These are phyloP conservation scores for Penicillium sp. DNA, from an alignment of 2,329 filamentous ascomycete species.

Conservation along the genomic window DNA sequence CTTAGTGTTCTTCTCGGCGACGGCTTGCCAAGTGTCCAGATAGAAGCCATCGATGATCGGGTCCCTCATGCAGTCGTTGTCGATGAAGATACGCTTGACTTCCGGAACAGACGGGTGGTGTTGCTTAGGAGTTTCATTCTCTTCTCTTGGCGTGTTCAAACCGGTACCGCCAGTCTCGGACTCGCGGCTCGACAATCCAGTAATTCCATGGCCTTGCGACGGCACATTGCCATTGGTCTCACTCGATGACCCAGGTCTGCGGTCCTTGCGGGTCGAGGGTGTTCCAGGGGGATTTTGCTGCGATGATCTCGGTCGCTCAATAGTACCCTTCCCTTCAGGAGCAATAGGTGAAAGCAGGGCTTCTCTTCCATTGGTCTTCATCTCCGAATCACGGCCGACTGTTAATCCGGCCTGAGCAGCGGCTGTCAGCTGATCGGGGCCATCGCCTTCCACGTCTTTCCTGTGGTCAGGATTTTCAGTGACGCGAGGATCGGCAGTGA, in stretches of 20 bases:
- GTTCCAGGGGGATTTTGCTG: slow-evolving; percentile 32
- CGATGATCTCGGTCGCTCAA: slow-evolving; percentile 51
- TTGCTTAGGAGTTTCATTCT: slow-evolving; percentile 50
- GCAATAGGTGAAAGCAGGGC: slow-evolving; percentile 65
- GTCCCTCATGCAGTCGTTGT: slow-evolving; percentile 92
- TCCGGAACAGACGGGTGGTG: slow-evolving; percentile 56
- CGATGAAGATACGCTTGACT: slow-evolving; percentile 69
- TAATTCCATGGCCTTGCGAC: slow-evolving; percentile 55
- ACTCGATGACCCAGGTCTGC: slow-evolving; percentile 14
- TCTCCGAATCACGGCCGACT: slow-evolving; percentile 66
- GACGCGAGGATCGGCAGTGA: slow-evolving; percentile 58
- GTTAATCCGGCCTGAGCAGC: slow-evolving; percentile 61
- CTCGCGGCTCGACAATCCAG: slow-evolving; percentile 69
- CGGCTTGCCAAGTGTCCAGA: slow-evolving; percentile 80
- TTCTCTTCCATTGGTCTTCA: slow-evolving; percentile 65
- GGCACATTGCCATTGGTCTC: slow-evolving; percentile 19
- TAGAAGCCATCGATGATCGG: slow-evolving; percentile 79
- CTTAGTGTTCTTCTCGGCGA: slow-evolving; percentile 92
- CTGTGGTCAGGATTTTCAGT: slow-evolving; percentile 61
- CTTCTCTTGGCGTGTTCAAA: slow-evolving; percentile 49
- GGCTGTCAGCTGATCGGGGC: slow-evolving; percentile 69
- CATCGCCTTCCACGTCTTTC: slow-evolving; percentile 75
- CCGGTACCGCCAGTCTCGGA: slow-evolving; percentile 82
- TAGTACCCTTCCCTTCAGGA: slow-evolving; percentile 61
- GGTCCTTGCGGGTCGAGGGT: slow-evolving; percentile 19